phyloP scores from a whole-genome alignment of 345 rosid genomes.

The Anastatica hierochuntica region DNA sequence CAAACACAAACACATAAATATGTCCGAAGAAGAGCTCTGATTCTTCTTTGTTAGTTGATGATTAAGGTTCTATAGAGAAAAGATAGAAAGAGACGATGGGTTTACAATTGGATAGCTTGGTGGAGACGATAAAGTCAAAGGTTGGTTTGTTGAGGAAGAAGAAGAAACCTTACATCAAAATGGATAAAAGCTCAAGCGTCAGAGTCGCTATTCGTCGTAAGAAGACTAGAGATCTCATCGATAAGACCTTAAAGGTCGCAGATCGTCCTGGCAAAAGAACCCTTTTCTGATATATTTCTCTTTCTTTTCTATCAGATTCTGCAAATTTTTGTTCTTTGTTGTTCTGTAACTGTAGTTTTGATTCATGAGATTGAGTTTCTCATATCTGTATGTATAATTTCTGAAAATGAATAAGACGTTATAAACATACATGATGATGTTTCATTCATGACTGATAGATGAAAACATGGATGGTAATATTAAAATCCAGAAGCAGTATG shows the following conservation, averaged over 20 bases:
- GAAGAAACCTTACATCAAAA: constrained; percentile 50
- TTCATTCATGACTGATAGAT: no score
- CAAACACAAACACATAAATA: constrained; percentile 1
- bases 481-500: no score
- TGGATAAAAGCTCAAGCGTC: neutral
- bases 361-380: neutral
- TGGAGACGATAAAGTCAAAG: constrained; percentile 86
- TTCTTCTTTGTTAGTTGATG: neutral
- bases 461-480: no score
- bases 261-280: neutral
- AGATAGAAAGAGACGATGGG: no score
- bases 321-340: neutral
- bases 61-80: neutral
- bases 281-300: no score
- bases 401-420: neutral
- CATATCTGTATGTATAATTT: neutral
- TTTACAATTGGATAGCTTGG: constrained; percentile 55
- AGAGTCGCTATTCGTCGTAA: neutral
- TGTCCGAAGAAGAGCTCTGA: neutral
- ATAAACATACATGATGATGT: no score
- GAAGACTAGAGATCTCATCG: neutral
- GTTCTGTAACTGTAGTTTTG: neutral
- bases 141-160: constrained; percentile 48
- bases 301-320: no score
- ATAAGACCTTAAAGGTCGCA: neutral